phyloP scores from a whole-genome alignment of 352 stramenopile genomes.

The Phytophthora idaei region DNA sequence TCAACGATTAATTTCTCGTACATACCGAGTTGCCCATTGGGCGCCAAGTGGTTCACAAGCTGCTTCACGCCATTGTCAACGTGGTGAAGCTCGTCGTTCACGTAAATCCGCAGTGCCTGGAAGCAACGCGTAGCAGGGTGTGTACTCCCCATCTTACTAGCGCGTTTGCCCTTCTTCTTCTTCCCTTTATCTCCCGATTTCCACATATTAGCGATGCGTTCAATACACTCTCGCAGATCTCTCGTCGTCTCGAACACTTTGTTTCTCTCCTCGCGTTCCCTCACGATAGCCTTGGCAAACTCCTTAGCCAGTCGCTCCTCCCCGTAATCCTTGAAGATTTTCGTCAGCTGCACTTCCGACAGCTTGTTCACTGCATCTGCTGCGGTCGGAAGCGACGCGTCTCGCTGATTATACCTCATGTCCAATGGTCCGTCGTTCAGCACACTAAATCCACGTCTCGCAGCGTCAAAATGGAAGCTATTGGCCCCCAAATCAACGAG shows the following conservation, averaged over 20 bases:
- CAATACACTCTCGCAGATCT: slow-evolving; percentile 74
- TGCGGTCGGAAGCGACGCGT: slow-evolving; percentile 37
- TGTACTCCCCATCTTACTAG: slow-evolving; percentile 33
- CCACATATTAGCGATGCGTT: slow-evolving; percentile 79
- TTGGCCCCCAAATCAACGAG: slow-evolving; percentile 84
- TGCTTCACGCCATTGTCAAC: slow-evolving; percentile 60
- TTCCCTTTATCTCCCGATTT: slow-evolving; percentile 26
- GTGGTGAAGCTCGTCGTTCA: slow-evolving; percentile 83
- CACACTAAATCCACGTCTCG: slow-evolving; percentile 73
- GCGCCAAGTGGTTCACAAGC: slow-evolving; percentile 60
- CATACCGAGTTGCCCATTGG: slow-evolving; percentile 61
- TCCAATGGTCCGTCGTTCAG: slow-evolving; percentile 76
- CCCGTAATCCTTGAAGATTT: slow-evolving; percentile 74
- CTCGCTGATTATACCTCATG: slow-evolving; percentile 79
- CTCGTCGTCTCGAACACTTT: slow-evolving; percentile 65
- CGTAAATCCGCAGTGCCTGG: slow-evolving; percentile 80
- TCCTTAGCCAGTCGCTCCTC: slow-evolving; percentile 81
- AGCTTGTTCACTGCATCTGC: slow-evolving; percentile 71
- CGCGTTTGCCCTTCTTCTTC: slow-evolving; percentile 34
- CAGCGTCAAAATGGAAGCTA: slow-evolving; percentile 82
- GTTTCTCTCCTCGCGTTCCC: slow-evolving; percentile 55
- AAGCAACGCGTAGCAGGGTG: slow-evolving; percentile 83
- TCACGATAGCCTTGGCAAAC: slow-evolving; percentile 81
- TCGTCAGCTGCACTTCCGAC: slow-evolving; percentile 78
- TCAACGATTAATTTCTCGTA: background rate